phyloP scores from a whole-genome alignment of 495 filamentous ascomycete genomes.

The Penicillium macrosclerotiorum region DNA sequence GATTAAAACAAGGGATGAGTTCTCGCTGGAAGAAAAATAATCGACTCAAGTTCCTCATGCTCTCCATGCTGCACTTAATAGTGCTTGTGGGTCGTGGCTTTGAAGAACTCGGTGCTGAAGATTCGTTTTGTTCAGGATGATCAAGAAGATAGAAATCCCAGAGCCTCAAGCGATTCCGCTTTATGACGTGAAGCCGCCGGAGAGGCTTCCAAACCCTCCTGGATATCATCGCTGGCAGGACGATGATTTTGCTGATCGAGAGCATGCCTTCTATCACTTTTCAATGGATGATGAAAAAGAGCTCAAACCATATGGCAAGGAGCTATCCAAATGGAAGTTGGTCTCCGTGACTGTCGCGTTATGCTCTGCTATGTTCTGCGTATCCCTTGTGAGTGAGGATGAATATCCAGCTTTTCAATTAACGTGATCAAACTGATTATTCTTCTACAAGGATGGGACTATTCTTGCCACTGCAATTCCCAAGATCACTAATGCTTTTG shows the following conservation, averaged over 20 bases:
- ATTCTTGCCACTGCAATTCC: too few species aligned
- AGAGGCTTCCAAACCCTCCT: neutral
- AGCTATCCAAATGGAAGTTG: neutral
- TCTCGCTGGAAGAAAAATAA: too few species aligned
- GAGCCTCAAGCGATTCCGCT: neutral
- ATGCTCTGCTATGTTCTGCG: neutral
- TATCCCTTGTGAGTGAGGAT: neutral
- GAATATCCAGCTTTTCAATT: too few species aligned
- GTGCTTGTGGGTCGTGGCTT: neutral
- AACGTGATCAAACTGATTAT: too few species aligned
- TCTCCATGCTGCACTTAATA: neutral
- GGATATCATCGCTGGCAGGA: neutral
- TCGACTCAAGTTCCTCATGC: neutral
- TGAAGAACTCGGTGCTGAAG: neutral
- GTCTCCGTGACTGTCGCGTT: neutral
- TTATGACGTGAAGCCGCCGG: neutral
- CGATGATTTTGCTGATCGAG: neutral
- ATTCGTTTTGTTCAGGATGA: too few species aligned
- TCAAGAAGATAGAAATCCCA: neutral
- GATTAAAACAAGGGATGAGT: neutral
- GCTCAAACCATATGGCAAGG: neutral
- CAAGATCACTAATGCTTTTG: too few species aligned
- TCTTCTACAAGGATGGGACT: too few species aligned
- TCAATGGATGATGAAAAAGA: neutral
- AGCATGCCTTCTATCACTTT: neutral